phyloP scores from a whole-genome alignment of 2,329 filamentous ascomycete species.

The Coniochaeta prunicola region DNA sequence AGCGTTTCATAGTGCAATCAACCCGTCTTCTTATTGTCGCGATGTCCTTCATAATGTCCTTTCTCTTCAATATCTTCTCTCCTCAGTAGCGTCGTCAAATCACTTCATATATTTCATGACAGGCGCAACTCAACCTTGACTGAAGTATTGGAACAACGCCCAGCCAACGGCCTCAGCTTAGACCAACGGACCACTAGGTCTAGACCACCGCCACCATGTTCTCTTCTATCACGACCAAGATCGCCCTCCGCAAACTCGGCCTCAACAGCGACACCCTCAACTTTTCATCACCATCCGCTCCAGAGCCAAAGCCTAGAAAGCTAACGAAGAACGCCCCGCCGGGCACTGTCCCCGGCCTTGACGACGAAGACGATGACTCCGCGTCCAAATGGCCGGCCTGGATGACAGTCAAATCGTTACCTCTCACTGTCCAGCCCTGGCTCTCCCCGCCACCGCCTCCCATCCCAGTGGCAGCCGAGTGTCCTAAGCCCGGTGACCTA shows the following conservation, averaged over 20 bases:
- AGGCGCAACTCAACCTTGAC: background rate
- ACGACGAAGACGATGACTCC: constrained; percentile 17
- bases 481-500: constrained; percentile 39
- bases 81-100: background rate
- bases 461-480: constrained; percentile 31
- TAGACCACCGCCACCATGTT: constrained; percentile 35
- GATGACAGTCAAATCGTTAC: constrained; percentile 42
- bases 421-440: constrained; percentile 47
- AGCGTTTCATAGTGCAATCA: constrained; percentile 8
- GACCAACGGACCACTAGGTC: background rate
- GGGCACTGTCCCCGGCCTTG: constrained; percentile 18
- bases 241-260: constrained; percentile 50
- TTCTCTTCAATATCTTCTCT: background rate
- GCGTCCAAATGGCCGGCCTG: constrained; percentile 31
- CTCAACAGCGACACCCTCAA: constrained; percentile 43
- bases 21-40: background rate
- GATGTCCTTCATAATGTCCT: background rate
- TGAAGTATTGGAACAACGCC: background rate
- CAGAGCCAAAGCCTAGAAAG: constrained; percentile 18
- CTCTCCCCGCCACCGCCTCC: constrained; percentile 42
- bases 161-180: background rate
- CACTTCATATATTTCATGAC: background rate
- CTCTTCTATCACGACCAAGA: constrained; percentile 47
- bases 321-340: constrained; percentile 21
- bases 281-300: constrained; percentile 18